Base-by-base conservation (phyloP, 2,329 filamentous ascomycete species). In the Neonectria hederae region DNA sequence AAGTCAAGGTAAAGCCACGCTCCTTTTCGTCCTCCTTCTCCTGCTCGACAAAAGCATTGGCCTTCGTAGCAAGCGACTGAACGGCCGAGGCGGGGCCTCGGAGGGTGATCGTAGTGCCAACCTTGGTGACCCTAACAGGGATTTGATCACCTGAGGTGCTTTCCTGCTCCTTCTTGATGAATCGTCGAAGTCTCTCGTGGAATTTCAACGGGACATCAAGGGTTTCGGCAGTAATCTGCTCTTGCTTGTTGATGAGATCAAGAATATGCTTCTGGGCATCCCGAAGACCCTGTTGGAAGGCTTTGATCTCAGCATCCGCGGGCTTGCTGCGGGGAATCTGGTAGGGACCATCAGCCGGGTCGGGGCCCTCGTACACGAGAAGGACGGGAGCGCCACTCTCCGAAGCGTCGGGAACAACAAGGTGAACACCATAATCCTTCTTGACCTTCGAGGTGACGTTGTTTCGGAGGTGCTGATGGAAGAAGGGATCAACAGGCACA, bases 21-120 rank as follows among this genome's bases (percentile, higher is more conserved):
- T 98, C 95, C 76, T 96, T 92, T 79, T 98, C 95, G 66, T 98
- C 94, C 77, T 93, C 87, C 82, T 94, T 92, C 79, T 97, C 94
- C 76, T 97, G 91, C 75, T 91, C 90, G 22, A 98, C 84, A 75
- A 97, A 98, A 7, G 87, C 87, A 63, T 87, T 80, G 58, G 97
- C 88, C 82, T 94, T 96, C 38, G 85, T 80, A 30, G 87, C 85
- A 42, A 98, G 85, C 2, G 88, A 87, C 55, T 92, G 87, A 4
- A 97, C 93, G 22, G 87, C 86, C 19, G 88, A 87, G 51, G 86
- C 82, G 22, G 94, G 94, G 22, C 95, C 95, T 65, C 92, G 91
- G 65, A 97, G 86, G 48, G 88, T 90, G 64, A 95, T 85, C 2
- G 83, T 85, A 1, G 86, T 86, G 70, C 88, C 86, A 55, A 84